phyloP scores from a whole-genome alignment of 192 early-diverging fungal genomes.

The Entomortierella beljakovae region DNA sequence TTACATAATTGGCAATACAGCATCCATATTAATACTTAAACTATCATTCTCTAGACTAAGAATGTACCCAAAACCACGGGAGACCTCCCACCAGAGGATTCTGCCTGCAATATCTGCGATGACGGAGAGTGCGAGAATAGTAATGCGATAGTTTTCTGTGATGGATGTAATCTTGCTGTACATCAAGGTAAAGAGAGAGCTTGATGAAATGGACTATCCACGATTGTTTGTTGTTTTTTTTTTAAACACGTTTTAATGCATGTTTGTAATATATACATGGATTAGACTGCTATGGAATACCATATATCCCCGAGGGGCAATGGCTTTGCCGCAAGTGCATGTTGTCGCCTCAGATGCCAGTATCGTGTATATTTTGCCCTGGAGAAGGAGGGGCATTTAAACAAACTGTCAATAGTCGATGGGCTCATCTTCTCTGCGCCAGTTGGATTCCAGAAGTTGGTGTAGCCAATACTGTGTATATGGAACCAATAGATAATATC shows the following conservation, averaged over 20 bases:
- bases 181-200: slow-evolving; percentile 86
- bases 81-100: slow-evolving; percentile 80
- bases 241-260: too few relatives aligned
- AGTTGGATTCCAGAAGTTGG: slow-evolving; percentile 97
- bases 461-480: slow-evolving; percentile 90
- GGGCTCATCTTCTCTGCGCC: slow-evolving; percentile 97
- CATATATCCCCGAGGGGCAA: slow-evolving; percentile 99
- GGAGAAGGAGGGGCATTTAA: slow-evolving; percentile 96
- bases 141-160: slow-evolving; percentile 99
- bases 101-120: slow-evolving; percentile 94
- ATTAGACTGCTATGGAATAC: slow-evolving; percentile 97
- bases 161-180: slow-evolving; percentile 98
- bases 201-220: too few relatives aligned
- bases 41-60: slow-evolving; percentile 67
- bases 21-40: background rate
- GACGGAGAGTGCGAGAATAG: slow-evolving; percentile 99
- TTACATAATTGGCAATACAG: background rate
- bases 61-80: slow-evolving; percentile 78
- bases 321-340: slow-evolving; percentile 99
- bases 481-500: slow-evolving; percentile 98
- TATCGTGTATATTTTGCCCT: slow-evolving; percentile 93
- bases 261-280: background rate
- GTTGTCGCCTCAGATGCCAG: slow-evolving; percentile 91
- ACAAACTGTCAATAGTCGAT: slow-evolving; percentile 90
- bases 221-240: too few relatives aligned